Evolutionary conservation across 2,329 filamentous ascomycete genomes (phyloP), one percentile per base, ranked within the genome.

Genomic region (Colletotrichum somersetense): DNA sequence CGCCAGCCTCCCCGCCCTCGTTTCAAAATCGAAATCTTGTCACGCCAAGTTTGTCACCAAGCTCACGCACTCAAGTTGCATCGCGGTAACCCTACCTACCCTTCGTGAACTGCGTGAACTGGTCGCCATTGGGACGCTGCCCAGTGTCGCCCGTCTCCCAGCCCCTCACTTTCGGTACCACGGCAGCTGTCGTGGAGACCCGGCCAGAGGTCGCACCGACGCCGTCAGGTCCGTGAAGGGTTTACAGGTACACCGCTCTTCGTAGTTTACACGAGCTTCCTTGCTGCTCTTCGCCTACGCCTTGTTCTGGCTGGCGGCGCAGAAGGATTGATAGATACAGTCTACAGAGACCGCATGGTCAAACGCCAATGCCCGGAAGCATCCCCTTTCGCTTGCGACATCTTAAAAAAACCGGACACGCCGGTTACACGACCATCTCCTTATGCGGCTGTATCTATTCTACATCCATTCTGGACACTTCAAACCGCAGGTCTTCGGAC

Each of bases 191-290:
- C 58, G 30, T 46, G 20, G 65, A 26, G 48, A 33, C 57, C 57
- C 55, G 48, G 48, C 40, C 26, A 35, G 23, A n/a, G 40, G 48
- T 63, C 40, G 8, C 40, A 63, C 42, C 26, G 53, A 30, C 42
- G 40, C 53, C 53, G 56, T 53, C 42, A 44, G 56, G 42, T 14
- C 53, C 42, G 18, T 33, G 23, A 66, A 53, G 10, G 16, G 38
- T 33, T 26, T 61, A 66, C 35, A 38, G 35, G 35, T 50, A 66
- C 64, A 66, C 64, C 44, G 55, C 64, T 50, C 42, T 55, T 56
- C 35, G 38, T 53, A 30, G 30, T 30, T 30, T 30, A 38, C 48
- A 30, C 66, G 18, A 44, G 26, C 12, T 46, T n/a, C 26, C 48
- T 33, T 30, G 50, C 40, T 30, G 30, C 14, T 30, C 35, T n/a